These are phyloP conservation scores for Boletus sp. DNA, from an alignment of 1,284 basidiomycete genomes.

Conservation along the genomic window DNA sequence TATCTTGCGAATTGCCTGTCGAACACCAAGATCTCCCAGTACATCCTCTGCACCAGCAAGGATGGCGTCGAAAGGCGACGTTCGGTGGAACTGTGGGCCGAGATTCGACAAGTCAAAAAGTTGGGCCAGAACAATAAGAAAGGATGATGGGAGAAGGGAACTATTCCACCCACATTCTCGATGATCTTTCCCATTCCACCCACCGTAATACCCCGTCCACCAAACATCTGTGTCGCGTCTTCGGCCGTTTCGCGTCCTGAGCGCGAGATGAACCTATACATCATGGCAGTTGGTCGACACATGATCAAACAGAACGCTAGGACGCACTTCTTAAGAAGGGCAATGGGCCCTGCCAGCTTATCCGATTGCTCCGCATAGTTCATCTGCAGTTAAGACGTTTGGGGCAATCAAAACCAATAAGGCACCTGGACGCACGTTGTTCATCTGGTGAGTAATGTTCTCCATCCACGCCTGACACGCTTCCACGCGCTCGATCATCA, in stretches of 20 bases:
- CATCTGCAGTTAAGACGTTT: conserved; percentile 47
- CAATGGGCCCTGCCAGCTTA: conserved; percentile 71
- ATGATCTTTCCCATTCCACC: conserved; percentile 66
- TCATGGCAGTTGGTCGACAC: background rate
- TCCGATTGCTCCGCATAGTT: conserved; percentile 77
- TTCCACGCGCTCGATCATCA: conserved; percentile 88
- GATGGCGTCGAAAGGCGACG: conserved; percentile 41
- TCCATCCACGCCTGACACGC: conserved; percentile 89
- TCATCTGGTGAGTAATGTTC: conserved; percentile 88
- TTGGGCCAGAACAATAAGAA: background rate
- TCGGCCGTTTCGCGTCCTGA: conserved; percentile 71
- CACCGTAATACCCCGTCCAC: conserved; percentile 56
- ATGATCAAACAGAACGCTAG: background rate
- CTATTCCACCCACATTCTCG: conserved; percentile 46
- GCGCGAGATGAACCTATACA: conserved; percentile 58
- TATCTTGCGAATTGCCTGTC: conserved; percentile 68
- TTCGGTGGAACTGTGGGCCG: conserved; percentile 38
- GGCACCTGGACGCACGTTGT: conserved; percentile 55
- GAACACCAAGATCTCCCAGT: conserved; percentile 59
- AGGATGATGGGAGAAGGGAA: background rate
- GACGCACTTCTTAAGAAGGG: conserved; percentile 63
- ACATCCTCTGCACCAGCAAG: conserved; percentile 66
- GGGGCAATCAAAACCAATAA: background rate
- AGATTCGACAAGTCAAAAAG: background rate
- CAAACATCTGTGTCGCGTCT: conserved; percentile 62